Evolutionary conservation across 2,329 filamentous ascomycete genomes (phyloP), one percentile per base, ranked within the genome.

Genomic region (Aspergillus cejpii): DNA sequence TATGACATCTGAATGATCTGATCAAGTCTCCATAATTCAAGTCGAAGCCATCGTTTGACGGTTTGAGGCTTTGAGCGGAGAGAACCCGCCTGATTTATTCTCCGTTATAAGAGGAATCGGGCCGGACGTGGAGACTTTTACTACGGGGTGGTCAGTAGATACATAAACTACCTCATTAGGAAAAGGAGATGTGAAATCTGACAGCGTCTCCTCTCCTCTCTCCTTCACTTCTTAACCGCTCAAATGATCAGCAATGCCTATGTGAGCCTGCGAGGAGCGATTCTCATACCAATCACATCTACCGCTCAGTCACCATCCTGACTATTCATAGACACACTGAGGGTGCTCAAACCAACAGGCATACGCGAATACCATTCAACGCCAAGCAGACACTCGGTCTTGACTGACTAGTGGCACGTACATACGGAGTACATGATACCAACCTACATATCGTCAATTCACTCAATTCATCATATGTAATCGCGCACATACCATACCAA

Each of bases 231-330:
- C 43, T 49, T 43, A 46, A 49, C 43, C 40, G 47, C 46, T 44
- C 43, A 23, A 51, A 51, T 46, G 49, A 50, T 52, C 49, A 50
- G 45, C 49, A 39, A 34, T 45, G 8, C 37, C 38, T 39, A 45
- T 24, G n/a, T n/a, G n/a, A n/a, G n/a, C n/a, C n/a, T 34, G 39
- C 37, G 23, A 42, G 20, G 20, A 43, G 43, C 36, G 39, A 50
- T 26, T 43, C 31, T 43, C 39, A 24, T 45, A 36, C 49, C 47
- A 52, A 50, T 50, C 41, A 52, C 19, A 39, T 26, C 31, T 24
- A 37, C 20, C 39, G 20, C n/a, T n/a, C n/a, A n/a, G n/a, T n/a
- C n/a, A n/a, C n/a, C n/a, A n/a, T n/a, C n/a, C n/a, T 15, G 15
- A 20, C 31, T 20, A 34, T 20, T 20, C 31, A 34, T 20, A 12